phyloP scores from a whole-genome alignment of 208 protist genomes.

The Herpetomonas samuelpessoai region DNA sequence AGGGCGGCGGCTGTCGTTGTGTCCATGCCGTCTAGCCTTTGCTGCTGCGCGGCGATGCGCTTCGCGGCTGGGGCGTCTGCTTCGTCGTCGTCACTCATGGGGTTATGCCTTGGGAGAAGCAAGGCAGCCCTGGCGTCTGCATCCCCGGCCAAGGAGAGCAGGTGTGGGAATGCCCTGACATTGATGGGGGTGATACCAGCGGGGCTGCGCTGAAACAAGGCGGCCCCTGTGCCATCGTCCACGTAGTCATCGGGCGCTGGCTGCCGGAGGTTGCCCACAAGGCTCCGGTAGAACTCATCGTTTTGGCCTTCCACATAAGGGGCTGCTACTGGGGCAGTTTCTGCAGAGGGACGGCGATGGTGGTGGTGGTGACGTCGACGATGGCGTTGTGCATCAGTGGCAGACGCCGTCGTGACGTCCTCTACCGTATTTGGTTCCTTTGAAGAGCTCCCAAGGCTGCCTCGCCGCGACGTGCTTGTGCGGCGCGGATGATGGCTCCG shows the following conservation, averaged over 20 bases:
- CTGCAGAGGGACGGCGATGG: no score
- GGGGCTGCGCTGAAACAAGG: slow-evolving; percentile 9
- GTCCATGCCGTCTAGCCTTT: no score
- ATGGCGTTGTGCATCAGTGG: no score
- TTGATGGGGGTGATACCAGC: slow-evolving; percentile 12
- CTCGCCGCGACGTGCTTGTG: no score
- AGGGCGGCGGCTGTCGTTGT: no score
- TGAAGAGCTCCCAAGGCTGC: no score
- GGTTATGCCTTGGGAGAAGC: background rate
- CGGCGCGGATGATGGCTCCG: no score
- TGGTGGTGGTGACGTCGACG: no score
- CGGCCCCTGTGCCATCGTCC: background rate
- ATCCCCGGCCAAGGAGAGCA: background rate
- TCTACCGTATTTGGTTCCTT: no score
- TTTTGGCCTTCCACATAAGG: background rate
- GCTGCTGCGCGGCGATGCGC: no score
- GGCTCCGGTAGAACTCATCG: background rate
- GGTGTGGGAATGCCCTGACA: slow-evolving; percentile 8
- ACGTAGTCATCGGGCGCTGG: background rate
- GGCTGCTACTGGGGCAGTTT: background rate
- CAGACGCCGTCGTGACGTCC: no score
- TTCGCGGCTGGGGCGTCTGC: background rate
- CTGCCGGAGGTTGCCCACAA: slow-evolving; percentile 6
- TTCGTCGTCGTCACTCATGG: background rate
- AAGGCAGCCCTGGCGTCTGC: no score